Conservation (phyloP, 495 filamentous ascomycete genomes). For the Apodospora peruviana region DNA sequence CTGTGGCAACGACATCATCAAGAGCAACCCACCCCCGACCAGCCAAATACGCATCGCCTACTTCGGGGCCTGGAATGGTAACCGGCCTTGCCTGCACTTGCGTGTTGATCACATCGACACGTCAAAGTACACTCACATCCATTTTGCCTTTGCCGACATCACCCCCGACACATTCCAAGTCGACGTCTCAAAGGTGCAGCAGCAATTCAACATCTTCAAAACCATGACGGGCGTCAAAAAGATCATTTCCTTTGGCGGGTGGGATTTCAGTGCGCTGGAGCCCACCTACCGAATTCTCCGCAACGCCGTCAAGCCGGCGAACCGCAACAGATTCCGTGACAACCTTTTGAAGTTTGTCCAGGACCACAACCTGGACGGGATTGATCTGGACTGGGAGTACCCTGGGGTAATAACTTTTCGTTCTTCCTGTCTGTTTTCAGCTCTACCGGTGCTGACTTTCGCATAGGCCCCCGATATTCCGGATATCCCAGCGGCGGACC, state of each 20-base stretch:
- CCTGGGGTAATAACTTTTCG: no score
- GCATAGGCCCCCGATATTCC: constrained; percentile 25
- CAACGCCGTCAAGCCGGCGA: constrained; percentile 10
- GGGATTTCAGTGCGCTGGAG: constrained; percentile 19
- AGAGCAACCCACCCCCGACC: not conserved
- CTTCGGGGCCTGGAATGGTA: constrained; percentile 22
- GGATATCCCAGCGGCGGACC: constrained; percentile 14
- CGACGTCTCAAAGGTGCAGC: constrained; percentile 2
- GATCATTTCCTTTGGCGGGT: constrained; percentile 36
- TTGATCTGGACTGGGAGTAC: constrained; percentile 40
- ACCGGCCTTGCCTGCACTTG: constrained; percentile 20
- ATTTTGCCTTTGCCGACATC: constrained; percentile 24
- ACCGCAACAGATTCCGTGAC: constrained; percentile 17
- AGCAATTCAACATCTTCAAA: constrained; percentile 18
- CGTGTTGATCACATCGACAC: constrained; percentile 11
- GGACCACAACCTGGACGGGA: constrained; percentile 25
- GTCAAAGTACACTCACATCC: constrained; percentile 21
- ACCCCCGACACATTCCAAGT: constrained; percentile 8
- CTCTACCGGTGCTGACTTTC: no score
- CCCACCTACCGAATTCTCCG: constrained; percentile 18
- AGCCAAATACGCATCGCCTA: constrained; percentile 16
- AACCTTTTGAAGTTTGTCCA: constrained; percentile 25
- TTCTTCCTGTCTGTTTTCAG: no score
- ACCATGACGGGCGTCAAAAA: constrained; percentile 16
- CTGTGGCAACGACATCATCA: constrained; percentile 7